Conservation (phyloP, 2,329 filamentous ascomycete species). For the Phialophora verrucosa region DNA sequence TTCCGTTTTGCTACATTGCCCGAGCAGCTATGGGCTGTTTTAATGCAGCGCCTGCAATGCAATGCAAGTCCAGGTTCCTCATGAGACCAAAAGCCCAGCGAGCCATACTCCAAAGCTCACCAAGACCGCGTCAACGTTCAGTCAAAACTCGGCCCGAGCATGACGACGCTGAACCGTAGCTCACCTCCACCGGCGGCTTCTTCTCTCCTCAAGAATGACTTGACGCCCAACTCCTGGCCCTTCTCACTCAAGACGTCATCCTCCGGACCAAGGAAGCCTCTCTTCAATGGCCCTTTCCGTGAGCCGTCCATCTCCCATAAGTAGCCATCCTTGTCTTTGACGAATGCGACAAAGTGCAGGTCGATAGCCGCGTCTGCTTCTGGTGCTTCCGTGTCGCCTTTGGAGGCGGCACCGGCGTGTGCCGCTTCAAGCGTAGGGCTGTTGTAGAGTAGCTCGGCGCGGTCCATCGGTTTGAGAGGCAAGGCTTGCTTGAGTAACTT, state of each 20-base stretch:
- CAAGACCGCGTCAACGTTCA: slow-evolving; percentile 43
- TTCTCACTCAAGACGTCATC: slow-evolving; percentile 78
- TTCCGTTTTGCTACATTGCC: neutral
- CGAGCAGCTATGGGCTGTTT: neutral
- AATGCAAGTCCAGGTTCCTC: neutral
- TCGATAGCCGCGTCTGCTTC: slow-evolving; percentile 81
- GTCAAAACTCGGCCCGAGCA: slow-evolving; percentile 62
- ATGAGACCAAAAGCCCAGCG: neutral
- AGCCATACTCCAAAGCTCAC: neutral
- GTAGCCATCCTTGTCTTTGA: slow-evolving; percentile 72
- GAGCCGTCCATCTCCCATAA: slow-evolving; percentile 83
- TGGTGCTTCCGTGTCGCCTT: slow-evolving; percentile 80
- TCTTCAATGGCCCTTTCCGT: slow-evolving; percentile 73
- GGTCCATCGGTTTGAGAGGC: slow-evolving; percentile 67
- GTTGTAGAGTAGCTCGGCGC: slow-evolving; percentile 77
- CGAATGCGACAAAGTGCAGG: slow-evolving; percentile 94
- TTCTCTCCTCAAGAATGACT: slow-evolving; percentile 65
- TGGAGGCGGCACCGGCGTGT: slow-evolving; percentile 75
- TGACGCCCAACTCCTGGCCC: slow-evolving; percentile 73
- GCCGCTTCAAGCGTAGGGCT: slow-evolving; percentile 76
- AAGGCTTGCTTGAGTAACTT: slow-evolving; percentile 72
- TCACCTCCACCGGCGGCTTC: slow-evolving; percentile 59
- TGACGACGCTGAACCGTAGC: slow-evolving; percentile 68
- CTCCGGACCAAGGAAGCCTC: slow-evolving; percentile 62
- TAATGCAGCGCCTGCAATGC: neutral